Percentiles rank a stretch among this genome's conserved stretches.
These are phyloP conservation scores for Taiwanofungus camphoratus DNA, from an alignment of 1,284 basidiomycete genomes.

Conservation along the genomic window DNA sequence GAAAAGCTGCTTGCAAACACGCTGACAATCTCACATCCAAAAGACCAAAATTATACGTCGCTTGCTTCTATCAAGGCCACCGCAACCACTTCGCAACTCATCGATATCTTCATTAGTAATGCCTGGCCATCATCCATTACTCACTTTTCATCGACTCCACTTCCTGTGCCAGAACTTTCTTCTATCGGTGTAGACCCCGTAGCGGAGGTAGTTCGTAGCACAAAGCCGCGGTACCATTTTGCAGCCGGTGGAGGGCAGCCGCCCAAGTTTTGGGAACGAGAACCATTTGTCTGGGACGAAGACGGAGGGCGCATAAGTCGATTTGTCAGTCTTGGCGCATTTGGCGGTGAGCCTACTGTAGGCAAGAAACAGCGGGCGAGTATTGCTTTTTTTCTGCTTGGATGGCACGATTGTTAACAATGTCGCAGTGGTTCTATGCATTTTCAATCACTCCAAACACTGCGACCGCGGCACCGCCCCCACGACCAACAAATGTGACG, in stretches of 20 bases:
- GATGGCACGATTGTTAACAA: neutral
- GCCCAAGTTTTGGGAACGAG: slow-evolving; percentile 85
- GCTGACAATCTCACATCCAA: slow-evolving; percentile 41
- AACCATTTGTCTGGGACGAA: slow-evolving; percentile 82
- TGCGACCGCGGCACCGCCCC: slow-evolving; percentile 26
- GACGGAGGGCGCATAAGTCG: slow-evolving; percentile 64
- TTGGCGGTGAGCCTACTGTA: slow-evolving; percentile 56
- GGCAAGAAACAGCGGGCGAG: slow-evolving; percentile 83
- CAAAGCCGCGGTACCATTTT: slow-evolving; percentile 78
- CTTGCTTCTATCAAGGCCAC: slow-evolving; percentile 64
- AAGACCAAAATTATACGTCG: slow-evolving; percentile 46
- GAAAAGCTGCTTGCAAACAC: slow-evolving; percentile 69
- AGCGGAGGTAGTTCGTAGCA: slow-evolving; percentile 58
- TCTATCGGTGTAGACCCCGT: slow-evolving; percentile 50
- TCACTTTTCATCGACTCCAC: slow-evolving; percentile 51
- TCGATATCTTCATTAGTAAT: slow-evolving; percentile 84
- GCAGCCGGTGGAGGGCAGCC: slow-evolving; percentile 51
- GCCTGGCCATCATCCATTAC: slow-evolving; percentile 71
- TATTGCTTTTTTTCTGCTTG: slow-evolving; percentile 5
- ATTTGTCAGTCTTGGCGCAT: slow-evolving; percentile 82
- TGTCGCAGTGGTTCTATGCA: slow-evolving; percentile 68
- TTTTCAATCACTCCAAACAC: slow-evolving; percentile 52
- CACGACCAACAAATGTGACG: slow-evolving; percentile 62
- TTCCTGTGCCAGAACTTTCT: slow-evolving; percentile 41
- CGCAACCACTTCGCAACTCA: slow-evolving; percentile 51